Evolutionary conservation across 1,284 basidiomycete genomes (phyloP), one percentile per base, ranked within the genome.

Genomic region (Marasmius oreades): DNA sequence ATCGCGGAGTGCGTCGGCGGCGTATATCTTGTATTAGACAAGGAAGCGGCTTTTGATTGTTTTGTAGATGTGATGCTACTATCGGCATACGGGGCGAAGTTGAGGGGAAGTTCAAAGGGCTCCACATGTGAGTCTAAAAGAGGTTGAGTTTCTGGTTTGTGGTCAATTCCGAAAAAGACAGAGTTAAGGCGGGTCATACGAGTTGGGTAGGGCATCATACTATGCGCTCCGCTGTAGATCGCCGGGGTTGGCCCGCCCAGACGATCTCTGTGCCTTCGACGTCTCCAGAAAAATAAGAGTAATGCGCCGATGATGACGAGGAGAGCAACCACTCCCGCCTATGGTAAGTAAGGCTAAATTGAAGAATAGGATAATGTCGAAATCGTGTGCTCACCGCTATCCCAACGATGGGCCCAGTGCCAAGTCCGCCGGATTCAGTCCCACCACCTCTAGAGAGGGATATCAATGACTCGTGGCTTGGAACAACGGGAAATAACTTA

Each of bases 361-460:
- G 7, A 8, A 11, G n/a, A 7, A 7, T 33, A 33, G 18, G 16
- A 10, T 26, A 42, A 11, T 20, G 5, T 28, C 22, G 2, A 14
- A 28, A 31, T 31, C 10, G 4, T 31, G 4, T 12, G 42, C 51
- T 56, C 26, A 56, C 55, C 23, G 55, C 55, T 42, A 56, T 56
- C 11, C 55, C 55, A 14, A 34, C 51, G 6, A 56, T 56, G n/a
- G 51, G 51, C 42, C 37, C 26, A 8, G 55, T 56, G 18, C 42
- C 18, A 12, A 56, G 22, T 2, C 47, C 39, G 37, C 22, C 28
- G 34, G 45, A 46, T n/a, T n/a, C n/a, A n/a, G n/a, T n/a, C n/a
- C n/a, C n/a, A 46, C 20, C 18, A 46, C 23, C 45, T 16, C 31
- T 50, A 6, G 12, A 18, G 7, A 26, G 28, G 47, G 16, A 8